phyloP scores from a whole-genome alignment of 108 stramenopile genomes.

The Skeletonema grethae region DNA sequence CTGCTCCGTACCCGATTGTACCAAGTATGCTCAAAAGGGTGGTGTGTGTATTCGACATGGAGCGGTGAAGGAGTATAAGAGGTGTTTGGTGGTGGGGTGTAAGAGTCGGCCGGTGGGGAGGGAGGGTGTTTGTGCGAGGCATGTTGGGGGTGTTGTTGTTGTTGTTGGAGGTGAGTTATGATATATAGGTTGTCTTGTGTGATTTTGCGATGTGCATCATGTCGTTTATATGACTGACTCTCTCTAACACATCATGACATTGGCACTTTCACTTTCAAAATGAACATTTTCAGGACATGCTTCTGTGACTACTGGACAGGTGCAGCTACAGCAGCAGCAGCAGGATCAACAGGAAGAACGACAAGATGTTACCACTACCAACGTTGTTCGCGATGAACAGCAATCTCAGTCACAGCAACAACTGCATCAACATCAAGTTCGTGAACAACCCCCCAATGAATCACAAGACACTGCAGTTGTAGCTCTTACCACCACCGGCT shows the following conservation, averaged over 20 bases:
- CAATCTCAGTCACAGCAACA: too few relatives aligned
- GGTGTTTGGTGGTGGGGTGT: not conserved
- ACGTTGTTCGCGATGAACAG: not conserved
- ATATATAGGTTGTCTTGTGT: too few relatives aligned
- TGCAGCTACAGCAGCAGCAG: not conserved
- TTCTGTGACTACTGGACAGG: not conserved
- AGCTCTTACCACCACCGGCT: not conserved
- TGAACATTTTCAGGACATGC: too few relatives aligned
- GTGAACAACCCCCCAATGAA: not conserved
- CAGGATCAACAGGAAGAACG: not conserved
- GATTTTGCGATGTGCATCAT: not conserved
- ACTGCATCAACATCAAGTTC: not conserved
- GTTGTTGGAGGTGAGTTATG: not conserved
- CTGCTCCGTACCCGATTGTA: not conserved
- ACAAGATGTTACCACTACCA: not conserved
- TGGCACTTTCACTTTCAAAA: too few relatives aligned
- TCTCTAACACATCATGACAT: not conserved
- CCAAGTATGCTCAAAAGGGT: conserved; percentile 9
- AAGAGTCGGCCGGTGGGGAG: not conserved
- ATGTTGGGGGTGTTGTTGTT: not conserved
- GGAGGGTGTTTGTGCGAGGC: not conserved
- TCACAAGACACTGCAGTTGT: not conserved
- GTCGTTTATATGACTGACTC: not conserved
- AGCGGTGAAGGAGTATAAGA: conserved; percentile 2
- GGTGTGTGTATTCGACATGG: conserved; percentile 9